A percentile compares a stretch with the other conserved stretches of the same genome.
These are phyloP conservation scores for Cadophora luteo-olivacea DNA, from an alignment of 2,329 filamentous ascomycete species.

Conservation along the genomic window DNA sequence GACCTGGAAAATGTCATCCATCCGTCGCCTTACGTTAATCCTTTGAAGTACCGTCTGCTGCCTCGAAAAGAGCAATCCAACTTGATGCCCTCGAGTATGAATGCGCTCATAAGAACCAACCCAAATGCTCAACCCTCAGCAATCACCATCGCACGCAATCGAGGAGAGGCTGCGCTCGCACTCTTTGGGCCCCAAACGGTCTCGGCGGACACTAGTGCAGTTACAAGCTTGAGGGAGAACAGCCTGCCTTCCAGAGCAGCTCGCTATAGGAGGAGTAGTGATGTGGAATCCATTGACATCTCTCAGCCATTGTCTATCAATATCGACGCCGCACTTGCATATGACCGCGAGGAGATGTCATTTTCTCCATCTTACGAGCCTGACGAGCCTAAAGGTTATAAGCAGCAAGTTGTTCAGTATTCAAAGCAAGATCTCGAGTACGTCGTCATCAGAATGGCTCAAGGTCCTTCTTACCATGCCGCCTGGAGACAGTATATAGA, in stretches of 20 bases:
- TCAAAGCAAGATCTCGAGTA: conserved; percentile 24
- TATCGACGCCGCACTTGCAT: not conserved
- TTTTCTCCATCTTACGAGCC: not conserved
- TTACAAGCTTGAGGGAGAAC: not conserved
- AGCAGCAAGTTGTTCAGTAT: not conserved
- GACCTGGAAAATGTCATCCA: not conserved
- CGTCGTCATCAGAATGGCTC: conserved; percentile 16
- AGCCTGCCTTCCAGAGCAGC: not conserved
- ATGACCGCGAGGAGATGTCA: not conserved
- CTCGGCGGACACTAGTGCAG: not conserved
- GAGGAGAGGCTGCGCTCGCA: conserved; percentile 14
- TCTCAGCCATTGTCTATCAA: not conserved
- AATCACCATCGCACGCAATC: conserved; percentile 16
- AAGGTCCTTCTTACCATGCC: not conserved
- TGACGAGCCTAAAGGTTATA: not conserved
- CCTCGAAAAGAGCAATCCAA: conserved; percentile 22
- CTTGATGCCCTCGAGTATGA: not conserved
- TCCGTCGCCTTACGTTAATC: conserved; percentile 21
- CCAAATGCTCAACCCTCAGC: conserved; percentile 11
- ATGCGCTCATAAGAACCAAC: not conserved
- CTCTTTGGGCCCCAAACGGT: not conserved
- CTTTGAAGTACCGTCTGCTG: conserved; percentile 23
- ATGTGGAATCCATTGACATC: not conserved
- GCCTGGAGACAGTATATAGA: conserved; percentile 29
- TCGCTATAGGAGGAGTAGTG: not conserved